Percentiles rank a stretch among this genome's conserved stretches.
phyloP scores from a whole-genome alignment of 345 rosid genomes.

The Pugionium cornutum region DNA sequence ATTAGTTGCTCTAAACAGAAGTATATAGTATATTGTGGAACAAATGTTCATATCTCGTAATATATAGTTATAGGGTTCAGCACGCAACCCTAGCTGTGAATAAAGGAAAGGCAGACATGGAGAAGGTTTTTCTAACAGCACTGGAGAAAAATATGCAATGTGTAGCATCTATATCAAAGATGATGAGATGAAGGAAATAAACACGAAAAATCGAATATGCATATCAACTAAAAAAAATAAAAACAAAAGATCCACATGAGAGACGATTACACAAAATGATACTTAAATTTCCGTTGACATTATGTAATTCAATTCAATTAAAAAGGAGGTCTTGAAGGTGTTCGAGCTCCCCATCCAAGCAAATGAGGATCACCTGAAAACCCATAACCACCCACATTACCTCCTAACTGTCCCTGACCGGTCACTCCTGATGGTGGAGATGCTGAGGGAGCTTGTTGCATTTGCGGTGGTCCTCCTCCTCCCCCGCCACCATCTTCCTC shows the following conservation, averaged over 20 bases:
- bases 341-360: constrained; percentile 66
- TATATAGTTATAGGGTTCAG: background rate
- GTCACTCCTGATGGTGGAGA: constrained; percentile 69
- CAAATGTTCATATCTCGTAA: too few species aligned
- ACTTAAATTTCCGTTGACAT: constrained; percentile 23
- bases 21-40: too few species aligned
- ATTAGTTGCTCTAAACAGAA: background rate
- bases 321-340: constrained; percentile 56
- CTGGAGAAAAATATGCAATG: constrained; percentile 17
- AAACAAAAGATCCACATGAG: constrained; percentile 32
- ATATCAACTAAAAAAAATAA: constrained; percentile 29
- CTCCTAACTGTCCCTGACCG: constrained; percentile 50
- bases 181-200: constrained; percentile 9
- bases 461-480: constrained; percentile 40
- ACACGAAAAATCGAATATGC: constrained; percentile 18
- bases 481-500: constrained; percentile 37
- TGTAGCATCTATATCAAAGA: constrained; percentile 3
- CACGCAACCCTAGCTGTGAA: constrained; percentile 22
- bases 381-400: constrained; percentile 50
- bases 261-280: constrained; percentile 32
- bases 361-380: constrained; percentile 58
- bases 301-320: constrained; percentile 17
- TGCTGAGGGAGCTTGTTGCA: constrained; percentile 50
- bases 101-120: constrained; percentile 29
- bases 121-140: constrained; percentile 14